These are phyloP conservation scores for Tricholoma hemisulphureum DNA, from an alignment of 768 basidiomycete genomes.

Conservation along the genomic window DNA sequence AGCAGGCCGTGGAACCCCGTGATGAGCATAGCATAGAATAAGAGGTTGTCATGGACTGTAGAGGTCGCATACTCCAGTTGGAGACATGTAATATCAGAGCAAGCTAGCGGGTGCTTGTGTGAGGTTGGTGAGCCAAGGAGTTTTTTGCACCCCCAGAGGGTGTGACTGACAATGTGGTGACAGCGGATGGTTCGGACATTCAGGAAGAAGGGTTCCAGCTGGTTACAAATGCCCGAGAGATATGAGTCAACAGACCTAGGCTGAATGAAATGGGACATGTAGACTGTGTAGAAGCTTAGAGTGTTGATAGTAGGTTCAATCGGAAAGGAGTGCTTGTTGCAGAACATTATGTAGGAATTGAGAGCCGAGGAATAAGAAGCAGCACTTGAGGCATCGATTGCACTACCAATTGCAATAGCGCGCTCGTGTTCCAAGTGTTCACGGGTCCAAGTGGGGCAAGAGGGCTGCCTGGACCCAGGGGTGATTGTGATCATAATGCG, in stretches of 20 bases:
- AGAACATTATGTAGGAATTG: conserved; percentile 39
- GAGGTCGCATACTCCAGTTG: not conserved
- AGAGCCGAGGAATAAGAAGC: conserved; percentile 31
- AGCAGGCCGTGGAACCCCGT: conserved; percentile 26
- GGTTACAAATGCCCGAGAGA: conserved; percentile 37
- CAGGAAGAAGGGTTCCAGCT: conserved; percentile 32
- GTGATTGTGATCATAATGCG: conserved; percentile 12
- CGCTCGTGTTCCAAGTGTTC: conserved; percentile 28
- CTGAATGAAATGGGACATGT: conserved; percentile 35
- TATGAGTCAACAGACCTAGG: conserved; percentile 35
- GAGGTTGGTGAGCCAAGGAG: conserved; percentile 3
- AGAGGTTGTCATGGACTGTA: conserved; percentile 15
- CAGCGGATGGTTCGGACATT: conserved; percentile 16
- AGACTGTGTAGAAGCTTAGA: conserved; percentile 33
- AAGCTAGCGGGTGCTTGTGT: conserved; percentile 23
- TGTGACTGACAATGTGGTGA: conserved; percentile 21
- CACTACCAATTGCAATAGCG: conserved; percentile 29
- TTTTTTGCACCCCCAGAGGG: too few species aligned
- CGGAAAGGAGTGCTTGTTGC: conserved; percentile 27
- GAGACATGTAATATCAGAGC: too few species aligned
- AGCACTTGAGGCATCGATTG: conserved; percentile 25
- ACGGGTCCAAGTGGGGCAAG: conserved; percentile 27
- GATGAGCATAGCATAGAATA: conserved; percentile 29
- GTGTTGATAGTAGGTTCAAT: conserved; percentile 38
- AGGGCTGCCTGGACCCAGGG: conserved; percentile 24